A percentile compares a stretch with the other conserved stretches of the same genome.
These are phyloP conservation scores for Chaetoceros tenuissimus DNA, from an alignment of 108 stramenopile genomes.

Conservation along the genomic window DNA sequence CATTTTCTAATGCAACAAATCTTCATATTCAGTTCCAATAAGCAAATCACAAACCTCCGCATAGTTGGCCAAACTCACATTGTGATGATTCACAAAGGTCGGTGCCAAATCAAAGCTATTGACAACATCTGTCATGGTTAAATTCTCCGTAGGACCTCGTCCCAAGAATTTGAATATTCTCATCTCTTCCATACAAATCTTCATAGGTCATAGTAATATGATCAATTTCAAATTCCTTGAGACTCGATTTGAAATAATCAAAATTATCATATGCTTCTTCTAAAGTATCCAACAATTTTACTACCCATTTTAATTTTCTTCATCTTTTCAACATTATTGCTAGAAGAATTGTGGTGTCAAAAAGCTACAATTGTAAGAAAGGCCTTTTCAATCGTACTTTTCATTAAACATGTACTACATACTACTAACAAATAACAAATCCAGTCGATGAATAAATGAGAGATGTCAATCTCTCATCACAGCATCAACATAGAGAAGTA, in stretches of 20 bases:
- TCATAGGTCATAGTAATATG: neutral
- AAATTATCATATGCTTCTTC: neutral
- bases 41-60: neutral
- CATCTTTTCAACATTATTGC: neutral
- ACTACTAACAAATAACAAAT: too few species aligned
- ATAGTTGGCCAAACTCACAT: neutral
- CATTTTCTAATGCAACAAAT: neutral
- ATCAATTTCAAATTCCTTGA: neutral
- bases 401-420: too few species aligned
- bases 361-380: too few species aligned
- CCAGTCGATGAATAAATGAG: too few species aligned
- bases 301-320: neutral
- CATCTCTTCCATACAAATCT: neutral
- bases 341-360: too few species aligned
- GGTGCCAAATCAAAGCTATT: neutral
- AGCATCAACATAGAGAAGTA: too few species aligned
- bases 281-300: neutral
- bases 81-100: neutral
- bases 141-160: slow-evolving; percentile 2
- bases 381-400: too few species aligned
- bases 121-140: neutral
- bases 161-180: neutral
- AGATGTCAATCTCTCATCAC: too few species aligned
- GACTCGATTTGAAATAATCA: neutral
- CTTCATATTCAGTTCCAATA: neutral